Evolutionary conservation across 2,329 filamentous ascomycete genomes (phyloP).

Genomic region (Metarhizium sp.): DNA sequence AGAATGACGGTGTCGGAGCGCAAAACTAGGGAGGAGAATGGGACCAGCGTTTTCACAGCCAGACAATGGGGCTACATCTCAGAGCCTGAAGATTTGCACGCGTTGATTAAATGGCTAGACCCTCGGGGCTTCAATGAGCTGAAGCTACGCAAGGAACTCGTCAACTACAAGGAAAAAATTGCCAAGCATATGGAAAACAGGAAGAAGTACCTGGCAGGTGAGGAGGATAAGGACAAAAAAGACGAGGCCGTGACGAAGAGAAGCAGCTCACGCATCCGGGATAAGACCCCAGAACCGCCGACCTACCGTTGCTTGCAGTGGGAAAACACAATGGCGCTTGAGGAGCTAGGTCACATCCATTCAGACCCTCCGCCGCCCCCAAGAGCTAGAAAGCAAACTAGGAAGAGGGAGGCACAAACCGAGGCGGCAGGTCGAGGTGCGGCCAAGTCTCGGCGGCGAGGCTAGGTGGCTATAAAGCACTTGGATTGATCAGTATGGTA

Average conservation of each 20-base stretch:
- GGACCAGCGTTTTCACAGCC: constrained; percentile 67
- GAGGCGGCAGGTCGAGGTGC: constrained; percentile 18
- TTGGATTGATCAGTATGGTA: neutral
- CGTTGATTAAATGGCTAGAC: constrained; percentile 81
- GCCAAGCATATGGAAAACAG: constrained; percentile 72
- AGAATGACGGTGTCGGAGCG: constrained; percentile 77
- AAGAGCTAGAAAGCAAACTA: constrained; percentile 39
- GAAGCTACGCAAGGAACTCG: constrained; percentile 79
- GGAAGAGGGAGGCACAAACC: constrained; percentile 37
- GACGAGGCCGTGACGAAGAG: constrained; percentile 26
- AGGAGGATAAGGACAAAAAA: constrained; percentile 26
- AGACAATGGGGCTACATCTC: constrained; percentile 88
- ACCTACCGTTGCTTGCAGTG: constrained; percentile 42
- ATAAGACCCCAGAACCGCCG: constrained; percentile 36
- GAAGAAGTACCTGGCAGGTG: constrained; percentile 51
- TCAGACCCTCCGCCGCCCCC: constrained; percentile 44
- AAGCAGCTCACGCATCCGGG: constrained; percentile 35
- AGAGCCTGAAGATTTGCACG: constrained; percentile 67
- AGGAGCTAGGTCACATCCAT: constrained; percentile 49
- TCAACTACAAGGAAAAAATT: constrained; percentile 67
- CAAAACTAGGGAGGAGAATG: constrained; percentile 76
- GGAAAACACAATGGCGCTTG: constrained; percentile 47
- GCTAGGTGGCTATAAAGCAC: neutral
- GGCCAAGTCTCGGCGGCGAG: constrained; percentile 21
- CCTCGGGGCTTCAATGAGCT: constrained; percentile 76